Base-by-base conservation (phyloP, 495 filamentous ascomycete species). In the Aspergillus steynii region DNA sequence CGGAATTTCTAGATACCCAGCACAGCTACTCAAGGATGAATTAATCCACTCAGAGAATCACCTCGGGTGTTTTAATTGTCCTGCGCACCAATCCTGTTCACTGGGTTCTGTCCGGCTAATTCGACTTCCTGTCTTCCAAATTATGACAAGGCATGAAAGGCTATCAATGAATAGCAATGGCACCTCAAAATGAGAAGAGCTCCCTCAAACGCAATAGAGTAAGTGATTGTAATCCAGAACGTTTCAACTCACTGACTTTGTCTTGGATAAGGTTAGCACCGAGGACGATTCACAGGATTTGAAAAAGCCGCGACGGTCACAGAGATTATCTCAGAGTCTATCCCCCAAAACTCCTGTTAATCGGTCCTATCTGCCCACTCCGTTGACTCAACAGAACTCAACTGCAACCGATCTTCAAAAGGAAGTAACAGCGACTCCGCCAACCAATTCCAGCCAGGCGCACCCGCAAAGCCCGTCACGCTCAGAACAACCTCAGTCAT, bases 301-400 rank as follows among this genome's bases (percentile, higher is more conserved):
- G 53, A 83, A 85, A 63, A 83, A 84, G 58, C 79, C 77, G 25
- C 76, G 82, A 54, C 80, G 81, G 37, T 85, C 82, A 25, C 70
- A 84, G 53, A 77, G 80, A 47, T 73, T 83, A 61, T 78, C 71
- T 32, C 85, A 88, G 65, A 83, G 80, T 2, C 74, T 77, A 48
- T 77, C 67, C 55, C 80, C 83, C 60, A 82, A 82, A 12, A 88
- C 86, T 32, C 80, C 90, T 52, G 65, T 87, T 50, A 81, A 85
- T 53, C 83, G 86, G 61, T 75, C 84, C 29, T 88, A 92, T 58
- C 82, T 96, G 3, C 93, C 91, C n/a, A 92, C 92, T 4, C 93
- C 93, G 8, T 68, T 94, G 58, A 96, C 92, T 0, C 81, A 91
- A 62, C 73, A 82, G 49, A 72, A 84, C 59, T 88, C 86, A 50